A percentile compares a stretch with the other conserved stretches of the same genome.
phyloP scores from a whole-genome alignment of 306 rosid genomes.

The Fragaria nilgerrensis region DNA sequence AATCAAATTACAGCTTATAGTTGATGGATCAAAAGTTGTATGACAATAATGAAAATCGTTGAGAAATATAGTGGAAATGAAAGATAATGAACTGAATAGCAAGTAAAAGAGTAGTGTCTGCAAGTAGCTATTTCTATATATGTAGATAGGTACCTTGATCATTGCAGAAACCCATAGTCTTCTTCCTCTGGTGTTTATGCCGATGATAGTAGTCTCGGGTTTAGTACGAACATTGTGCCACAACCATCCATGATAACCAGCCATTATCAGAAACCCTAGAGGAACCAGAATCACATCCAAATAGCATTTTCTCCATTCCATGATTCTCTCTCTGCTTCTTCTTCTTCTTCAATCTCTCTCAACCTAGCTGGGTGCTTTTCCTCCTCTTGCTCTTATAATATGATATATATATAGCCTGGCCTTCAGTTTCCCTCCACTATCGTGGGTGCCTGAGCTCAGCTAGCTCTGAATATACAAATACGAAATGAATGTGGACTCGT shows the following conservation, averaged over 20 bases:
- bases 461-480: constrained; percentile 36
- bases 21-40: not conserved
- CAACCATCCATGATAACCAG: constrained; percentile 72
- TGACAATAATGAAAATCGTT: not conserved
- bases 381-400: constrained; percentile 12
- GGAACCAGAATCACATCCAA: constrained; percentile 87
- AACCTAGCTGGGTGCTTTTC: not conserved
- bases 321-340: not conserved
- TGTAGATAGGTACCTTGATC: constrained; percentile 52
- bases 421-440: not conserved
- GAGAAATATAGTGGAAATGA: not conserved
- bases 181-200: constrained; percentile 71
- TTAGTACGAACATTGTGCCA: constrained; percentile 68
- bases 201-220: constrained; percentile 73
- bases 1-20: not conserved
- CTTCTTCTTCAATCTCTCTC: not conserved
- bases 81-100: not conserved
- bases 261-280: constrained; percentile 48
- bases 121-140: not conserved
- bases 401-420: not conserved
- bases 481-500: constrained; percentile 53
- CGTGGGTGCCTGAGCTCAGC: not conserved
- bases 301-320: constrained; percentile 87
- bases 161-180: constrained; percentile 81
- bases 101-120: not conserved